Evolutionary conservation across 73 alveolate species (phyloP), one percentile per base, ranked within the genome.

Genomic region (Uronychia setigera): DNA sequence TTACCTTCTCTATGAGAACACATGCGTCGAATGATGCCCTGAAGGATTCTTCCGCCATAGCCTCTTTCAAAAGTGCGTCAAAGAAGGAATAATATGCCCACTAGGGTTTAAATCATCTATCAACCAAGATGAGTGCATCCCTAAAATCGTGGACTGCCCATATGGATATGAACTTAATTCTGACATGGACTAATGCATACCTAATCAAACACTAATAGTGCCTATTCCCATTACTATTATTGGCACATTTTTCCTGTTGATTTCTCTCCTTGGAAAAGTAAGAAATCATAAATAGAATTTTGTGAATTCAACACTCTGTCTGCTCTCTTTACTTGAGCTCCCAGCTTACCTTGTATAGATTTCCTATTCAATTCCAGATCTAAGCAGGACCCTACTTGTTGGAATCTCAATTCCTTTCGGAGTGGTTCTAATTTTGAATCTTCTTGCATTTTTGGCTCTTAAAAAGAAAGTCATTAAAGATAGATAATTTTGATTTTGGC

Each of bases 111-210:
- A 46, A 46, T 19, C 67, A 5, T 46, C 67, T 5, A 46, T 46
- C 67, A 46, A 46, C 67, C 67, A 46, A 46, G 67, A 46, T 19
- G 67, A 46, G 67, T 46, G 67, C 67, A 46, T 46, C 19, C 67
- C 67, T 46, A 46, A 46, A 19, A 19, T 46, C 67, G 67, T 46
- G 67, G 67, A 46, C 5, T 46, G 67, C 67, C 67, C 67, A 11
- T 19, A 19, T 5, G 67, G 67, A 46, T 46, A 46, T 19, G 19
- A 19, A 11, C 67, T 46, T 5, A 46, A 46, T 19, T 5, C 67
- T 11, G 67, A 46, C n/a, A 46, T 5, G 19, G 67, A 46, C 67
- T 19, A 46, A 19, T 46, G 67, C 67, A 46, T 46, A 11, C 67
- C 67, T 19, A 46, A 11, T 11, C 5, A 5, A 19, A 46, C 67